A percentile compares a stretch with the other conserved stretches of the same genome.
phyloP scores from a whole-genome alignment of 805 yeast genomes.

The Pichia kluyveri region DNA sequence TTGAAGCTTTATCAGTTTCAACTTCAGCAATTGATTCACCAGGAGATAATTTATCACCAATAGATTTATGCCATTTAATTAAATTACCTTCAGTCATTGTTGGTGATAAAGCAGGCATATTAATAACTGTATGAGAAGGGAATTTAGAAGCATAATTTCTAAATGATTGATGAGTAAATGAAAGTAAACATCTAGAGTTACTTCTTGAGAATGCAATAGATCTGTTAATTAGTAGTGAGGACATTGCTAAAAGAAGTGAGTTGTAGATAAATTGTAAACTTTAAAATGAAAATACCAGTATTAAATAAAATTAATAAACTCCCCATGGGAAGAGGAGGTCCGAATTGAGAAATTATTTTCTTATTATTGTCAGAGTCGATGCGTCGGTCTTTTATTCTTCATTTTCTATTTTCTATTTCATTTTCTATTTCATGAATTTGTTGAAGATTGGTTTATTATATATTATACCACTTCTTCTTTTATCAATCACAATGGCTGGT shows the following conservation, averaged over 20 bases:
- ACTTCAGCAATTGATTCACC: slow-evolving; percentile 96
- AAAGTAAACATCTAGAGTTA: background rate
- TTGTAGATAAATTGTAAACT: too few species aligned
- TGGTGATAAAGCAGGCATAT: slow-evolving; percentile 99
- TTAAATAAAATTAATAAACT: too few species aligned
- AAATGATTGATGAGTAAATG: slow-evolving; percentile 1
- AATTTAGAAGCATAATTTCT: slow-evolving; percentile 23
- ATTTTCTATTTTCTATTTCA: too few species aligned
- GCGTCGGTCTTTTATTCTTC: too few species aligned
- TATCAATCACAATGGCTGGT: slow-evolving; percentile 20
- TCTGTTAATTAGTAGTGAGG: background rate
- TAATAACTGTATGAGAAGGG: slow-evolving; percentile 67
- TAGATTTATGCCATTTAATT: slow-evolving; percentile 81
- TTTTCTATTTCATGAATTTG: too few species aligned
- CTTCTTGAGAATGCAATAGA: background rate
- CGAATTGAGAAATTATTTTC: too few species aligned
- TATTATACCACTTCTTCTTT: too few species aligned
- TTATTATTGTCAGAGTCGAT: too few species aligned
- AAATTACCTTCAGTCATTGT: slow-evolving; percentile 96
- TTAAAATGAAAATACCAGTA: too few species aligned
- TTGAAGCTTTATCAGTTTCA: slow-evolving; percentile 95
- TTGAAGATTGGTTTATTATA: too few species aligned
- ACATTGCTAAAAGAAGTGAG: background rate
- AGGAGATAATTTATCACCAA: slow-evolving; percentile 80
- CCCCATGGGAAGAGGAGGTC: too few species aligned